Evolutionary conservation across 257 asterid genomes (phyloP), one percentile per base, ranked within the genome.

Genomic region (Ilex asprella): DNA sequence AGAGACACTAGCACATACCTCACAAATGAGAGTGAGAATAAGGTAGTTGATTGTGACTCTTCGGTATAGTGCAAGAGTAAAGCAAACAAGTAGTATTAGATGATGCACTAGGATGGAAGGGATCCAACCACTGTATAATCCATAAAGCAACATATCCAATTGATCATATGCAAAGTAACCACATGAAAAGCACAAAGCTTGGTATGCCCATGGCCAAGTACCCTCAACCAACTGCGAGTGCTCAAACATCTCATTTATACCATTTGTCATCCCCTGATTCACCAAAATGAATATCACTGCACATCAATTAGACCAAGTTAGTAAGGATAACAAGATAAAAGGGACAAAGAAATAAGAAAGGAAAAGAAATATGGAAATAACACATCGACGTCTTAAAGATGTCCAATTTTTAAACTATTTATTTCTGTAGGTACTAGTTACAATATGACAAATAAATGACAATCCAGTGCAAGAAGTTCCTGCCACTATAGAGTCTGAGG

Each of bases 101-200:
- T 89, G 99, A 78, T 92, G 99, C 62, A 82, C 76, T 47, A 86
- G 72, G 61, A 92, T 85, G 5, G 96, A 79, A 59, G 97, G 99
- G 72, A 83, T 81, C 77, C 77, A 71, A 53, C 93, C 95, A 49
- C 84, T 86, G 67, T 92, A 86, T 63, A 92, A 61, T 30, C 80
- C 72, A 65, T 86, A 59, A 21, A 79, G 71, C 78, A 89, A 66
- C 97, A 92, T 92, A 74, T 92, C 96, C 82, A 75, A 79, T 73
- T 92, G 99, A 74, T 92, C 99, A 65, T 92, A 92, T 31, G 99
- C 99, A 75, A 92, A 92, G 69, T 92, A 92, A 51, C 96, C 97
- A 69, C 79, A 73, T 10, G 97, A 92, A 74, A 92, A 75, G 78
- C 97, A 86, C 59, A 88, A 69, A 67, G 86, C 89, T 43, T 78